These are phyloP conservation scores for Irpex sp. DNA, from an alignment of 1,284 basidiomycete genomes.

Conservation along the genomic window DNA sequence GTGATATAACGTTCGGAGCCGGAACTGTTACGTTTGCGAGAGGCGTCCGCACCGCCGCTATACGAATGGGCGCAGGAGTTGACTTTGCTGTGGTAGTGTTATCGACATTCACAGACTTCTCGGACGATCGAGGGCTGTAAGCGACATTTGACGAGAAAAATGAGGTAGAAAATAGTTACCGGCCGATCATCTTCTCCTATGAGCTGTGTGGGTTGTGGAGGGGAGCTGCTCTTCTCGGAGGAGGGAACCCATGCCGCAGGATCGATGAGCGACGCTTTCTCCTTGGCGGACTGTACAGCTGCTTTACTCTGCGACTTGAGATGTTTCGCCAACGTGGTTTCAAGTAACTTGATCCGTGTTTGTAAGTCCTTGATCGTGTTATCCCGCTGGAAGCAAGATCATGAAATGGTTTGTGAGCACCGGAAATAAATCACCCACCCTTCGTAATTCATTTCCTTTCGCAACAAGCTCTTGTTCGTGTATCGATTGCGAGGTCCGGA, in stretches of 20 bases:
- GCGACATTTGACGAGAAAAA: background rate
- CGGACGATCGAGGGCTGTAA: background rate
- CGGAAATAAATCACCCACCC: slow-evolving; percentile 21
- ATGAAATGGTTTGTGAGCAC: background rate
- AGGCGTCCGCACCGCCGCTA: slow-evolving; percentile 1
- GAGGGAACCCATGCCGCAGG: slow-evolving; percentile 28
- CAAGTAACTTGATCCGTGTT: slow-evolving; percentile 27
- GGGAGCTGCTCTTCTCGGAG: slow-evolving; percentile 27
- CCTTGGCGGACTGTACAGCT: slow-evolving; percentile 8
- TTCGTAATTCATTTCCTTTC: slow-evolving; percentile 36
- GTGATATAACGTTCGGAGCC: slow-evolving; percentile 4
- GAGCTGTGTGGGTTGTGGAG: slow-evolving; percentile 15
- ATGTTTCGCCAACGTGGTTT: slow-evolving; percentile 26
- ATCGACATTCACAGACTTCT: slow-evolving; percentile 22
- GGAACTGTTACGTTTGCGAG: slow-evolving; percentile 5
- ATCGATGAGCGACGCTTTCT: slow-evolving; percentile 29
- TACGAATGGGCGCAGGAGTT: slow-evolving; percentile 14
- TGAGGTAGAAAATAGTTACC: slow-evolving; percentile 14
- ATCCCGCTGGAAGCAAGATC: slow-evolving; percentile 25
- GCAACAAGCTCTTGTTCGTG: slow-evolving; percentile 34
- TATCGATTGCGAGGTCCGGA: slow-evolving; percentile 29
- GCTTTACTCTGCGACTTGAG: slow-evolving; percentile 20
- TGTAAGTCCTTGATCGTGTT: slow-evolving; percentile 32
- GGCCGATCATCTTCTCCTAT: slow-evolving; percentile 21
- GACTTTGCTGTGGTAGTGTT: slow-evolving; percentile 15